Base-by-base conservation (phyloP, 1,284 basidiomycete genomes). In the Cryptococcus hybrid region DNA sequence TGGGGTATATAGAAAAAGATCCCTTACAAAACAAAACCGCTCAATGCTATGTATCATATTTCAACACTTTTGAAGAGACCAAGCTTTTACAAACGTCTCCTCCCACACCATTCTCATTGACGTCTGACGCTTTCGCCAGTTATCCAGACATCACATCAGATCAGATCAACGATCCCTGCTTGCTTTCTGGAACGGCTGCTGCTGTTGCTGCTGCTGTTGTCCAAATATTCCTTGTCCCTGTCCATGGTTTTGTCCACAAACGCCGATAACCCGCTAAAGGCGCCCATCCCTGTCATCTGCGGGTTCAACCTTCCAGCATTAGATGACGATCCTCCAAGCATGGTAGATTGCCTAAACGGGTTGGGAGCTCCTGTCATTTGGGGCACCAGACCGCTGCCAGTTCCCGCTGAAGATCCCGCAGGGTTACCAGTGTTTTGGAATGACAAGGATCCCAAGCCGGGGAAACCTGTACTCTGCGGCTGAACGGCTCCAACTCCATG, bases 281-380 rank as follows among this genome's bases (percentile, higher is more conserved):
- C 56, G 3, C 69, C 70, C 38, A 54, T 44, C 15, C 54, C 55
- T 11, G 47, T 57, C 24, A 24, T 9, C 37, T 47, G 46, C 39
- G 18, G 38, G 13, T 52, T 56, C 47, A 54, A 34, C 42, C 42
- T 48, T 11, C 46, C 46, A 6, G 34, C 47, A 49, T 45, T 53
- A 11, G 38, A 37, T 12, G 8, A 37, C 24, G 51, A 11, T 42
- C 40, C 46, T 37, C 47, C 43, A 42, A 57, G 51, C 57, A 63
- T 54, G n/a, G 48, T 57, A 13, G 54, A 54, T 51, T 68, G 67
- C 50, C 73, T 62, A 65, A 76, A 76, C 9, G 74, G 74, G 51
- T 76, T 76, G 24, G 24, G 24, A 7, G 65, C 93, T 2, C 72
- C 73, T 1, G 70, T 74, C 54, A 55, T 54, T 50, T 73, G 72